Evolutionary conservation across 2,329 filamentous ascomycete species (phyloP), one percentile per base, ranked within the genome.

Genomic region (Nemania serpens): DNA sequence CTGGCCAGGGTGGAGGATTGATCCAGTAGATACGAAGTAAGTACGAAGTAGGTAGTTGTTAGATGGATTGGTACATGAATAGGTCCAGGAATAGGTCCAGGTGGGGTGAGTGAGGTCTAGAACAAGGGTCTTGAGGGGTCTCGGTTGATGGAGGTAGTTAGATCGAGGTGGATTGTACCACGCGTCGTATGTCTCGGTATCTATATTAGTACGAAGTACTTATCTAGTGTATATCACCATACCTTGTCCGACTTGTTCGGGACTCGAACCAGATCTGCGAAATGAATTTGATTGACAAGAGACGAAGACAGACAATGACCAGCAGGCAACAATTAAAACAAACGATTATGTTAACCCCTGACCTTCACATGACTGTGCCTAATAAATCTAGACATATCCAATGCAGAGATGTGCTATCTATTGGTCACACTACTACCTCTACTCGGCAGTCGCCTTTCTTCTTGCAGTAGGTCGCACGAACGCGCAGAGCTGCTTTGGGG

Each of bases 391-490:
- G 25, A 29, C 3, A 29, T 29, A 29, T 29, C 7, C 25, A 29
- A 29, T 4, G 25, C 25, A 3, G 7, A 55, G 46, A 20, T 49
- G 50, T 22, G 22, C 33, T 22, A 47, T 34, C 12, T 6, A 11
- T 33, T 10, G 15, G 6, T 29, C 25, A 20, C 22, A 36, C n/a
- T 42, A 7, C 20, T 17, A 9, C 18, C 10, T 43, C 7, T 46
- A 25, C 20, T 41, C 20, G 15, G n/a, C 18, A 15, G 45, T 10
- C 42, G 25, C 45, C 36, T 57, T 60, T 54, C 57, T 63, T 54
- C n/a, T 58, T 64, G 46, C 46, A 57, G 62, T 55, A 64, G 62
- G 59, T 55, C 50, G 52, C 57, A 50, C 37, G 43, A 15, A 39
- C 3, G 36, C 36, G 11, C 36, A 39, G 11, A 39, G 20, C 29